Evolutionary conservation across 257 asterid genomes (phyloP).

Genomic region (Echium plantagineum): DNA sequence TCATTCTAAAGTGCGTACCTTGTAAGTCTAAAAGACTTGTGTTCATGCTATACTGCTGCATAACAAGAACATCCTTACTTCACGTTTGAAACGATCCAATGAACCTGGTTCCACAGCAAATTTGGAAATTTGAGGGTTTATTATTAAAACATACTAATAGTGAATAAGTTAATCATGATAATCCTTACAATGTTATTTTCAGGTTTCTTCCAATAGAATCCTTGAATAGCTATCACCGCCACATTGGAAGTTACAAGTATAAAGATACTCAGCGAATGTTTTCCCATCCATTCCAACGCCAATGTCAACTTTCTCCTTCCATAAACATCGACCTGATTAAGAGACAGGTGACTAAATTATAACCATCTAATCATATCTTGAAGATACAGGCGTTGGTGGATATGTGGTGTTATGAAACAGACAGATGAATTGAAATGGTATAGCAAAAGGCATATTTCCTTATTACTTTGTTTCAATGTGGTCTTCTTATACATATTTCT

Average conservation of each 20-base stretch:
- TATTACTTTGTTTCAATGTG: too few species aligned
- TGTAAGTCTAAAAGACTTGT: too few species aligned
- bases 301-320: slow-evolving; percentile 50
- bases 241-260: slow-evolving; percentile 63
- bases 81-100: slow-evolving; percentile 36
- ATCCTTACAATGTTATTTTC: slow-evolving; percentile 59
- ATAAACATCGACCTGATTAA: slow-evolving; percentile 54
- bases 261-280: slow-evolving; percentile 56
- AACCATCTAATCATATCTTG: neutral
- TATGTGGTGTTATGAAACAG: neutral
- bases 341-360: neutral
- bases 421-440: neutral
- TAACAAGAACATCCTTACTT: neutral
- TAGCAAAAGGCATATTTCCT: neutral
- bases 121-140: neutral
- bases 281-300: slow-evolving; percentile 65
- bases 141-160: neutral
- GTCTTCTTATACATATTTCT: too few species aligned
- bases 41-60: neutral
- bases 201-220: slow-evolving; percentile 54
- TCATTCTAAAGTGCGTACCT: too few species aligned
- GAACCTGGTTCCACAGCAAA: slow-evolving; percentile 22
- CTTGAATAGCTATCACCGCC: slow-evolving; percentile 51
- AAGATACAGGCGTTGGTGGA: neutral
- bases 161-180: neutral